Conservation (phyloP, 371 early-diverging fungal genomes). For the Chytridiales sp. region DNA sequence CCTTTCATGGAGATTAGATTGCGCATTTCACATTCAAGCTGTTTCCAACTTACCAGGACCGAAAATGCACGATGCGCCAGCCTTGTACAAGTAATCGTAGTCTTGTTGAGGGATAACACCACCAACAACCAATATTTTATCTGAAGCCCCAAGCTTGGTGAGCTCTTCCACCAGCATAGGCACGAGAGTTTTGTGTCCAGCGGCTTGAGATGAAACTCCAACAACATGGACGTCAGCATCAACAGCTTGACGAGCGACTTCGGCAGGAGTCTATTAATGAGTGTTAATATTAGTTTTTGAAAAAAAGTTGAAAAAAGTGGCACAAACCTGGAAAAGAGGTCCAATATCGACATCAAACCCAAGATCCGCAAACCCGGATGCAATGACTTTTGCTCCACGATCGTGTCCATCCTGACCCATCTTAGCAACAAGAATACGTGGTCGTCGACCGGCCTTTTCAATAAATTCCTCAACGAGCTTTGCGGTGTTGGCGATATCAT, state of each 20-base stretch:
- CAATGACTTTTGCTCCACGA: conserved; percentile 81
- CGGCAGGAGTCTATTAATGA: conserved; percentile 65
- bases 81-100: conserved; percentile 73
- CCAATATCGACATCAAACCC: conserved; percentile 89
- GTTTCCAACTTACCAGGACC: no score
- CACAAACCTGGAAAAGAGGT: conserved; percentile 70
- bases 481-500: conserved; percentile 64
- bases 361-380: conserved; percentile 81
- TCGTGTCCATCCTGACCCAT: conserved; percentile 93
- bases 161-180: conserved; percentile 74
- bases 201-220: conserved; percentile 81
- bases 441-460: conserved; percentile 70
- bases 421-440: conserved; percentile 81
- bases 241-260: conserved; percentile 81
- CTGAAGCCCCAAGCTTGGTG: conserved; percentile 63
- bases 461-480: conserved; percentile 55
- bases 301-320: not conserved
- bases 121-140: conserved; percentile 74
- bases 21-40: conserved; percentile 23
- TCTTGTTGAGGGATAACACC: conserved; percentile 85
- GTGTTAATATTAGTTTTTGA: conserved; percentile 37
- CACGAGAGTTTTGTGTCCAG: conserved; percentile 82
- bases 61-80: conserved; percentile 75
- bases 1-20: conserved; percentile 12
- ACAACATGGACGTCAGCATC: conserved; percentile 86